These are phyloP conservation scores for Phialophora verrucosa DNA, from an alignment of 2,329 filamentous ascomycete species.

Conservation along the genomic window DNA sequence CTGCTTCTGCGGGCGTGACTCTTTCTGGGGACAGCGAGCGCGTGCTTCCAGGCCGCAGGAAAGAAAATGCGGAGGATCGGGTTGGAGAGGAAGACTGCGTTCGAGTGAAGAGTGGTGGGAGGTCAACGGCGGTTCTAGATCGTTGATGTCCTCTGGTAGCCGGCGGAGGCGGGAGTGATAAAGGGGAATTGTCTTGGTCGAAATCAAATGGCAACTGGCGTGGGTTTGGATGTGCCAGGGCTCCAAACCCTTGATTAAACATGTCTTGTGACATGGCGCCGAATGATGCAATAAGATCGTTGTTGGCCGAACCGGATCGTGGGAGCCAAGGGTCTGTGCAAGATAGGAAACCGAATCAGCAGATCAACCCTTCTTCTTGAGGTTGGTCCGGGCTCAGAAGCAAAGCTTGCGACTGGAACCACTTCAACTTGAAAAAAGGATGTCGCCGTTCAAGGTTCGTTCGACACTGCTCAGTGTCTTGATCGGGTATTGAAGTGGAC, in stretches of 20 bases:
- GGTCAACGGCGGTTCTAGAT: constrained; percentile 35
- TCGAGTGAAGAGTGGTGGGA: constrained; percentile 34
- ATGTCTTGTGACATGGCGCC: constrained; percentile 29
- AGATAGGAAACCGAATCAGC: constrained; percentile 2
- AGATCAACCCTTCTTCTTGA: background rate
- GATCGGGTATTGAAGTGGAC: background rate
- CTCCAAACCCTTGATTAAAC: constrained; percentile 21
- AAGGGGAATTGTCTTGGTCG: constrained; percentile 18
- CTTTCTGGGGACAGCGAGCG: constrained; percentile 37
- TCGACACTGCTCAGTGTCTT: background rate
- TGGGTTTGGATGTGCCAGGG: constrained; percentile 23
- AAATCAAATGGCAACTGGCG: constrained; percentile 23
- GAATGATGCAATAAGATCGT: constrained; percentile 30
- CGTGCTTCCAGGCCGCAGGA: constrained; percentile 33
- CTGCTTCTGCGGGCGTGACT: constrained; percentile 25
- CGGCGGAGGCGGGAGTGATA: constrained; percentile 35
- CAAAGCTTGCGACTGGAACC: background rate
- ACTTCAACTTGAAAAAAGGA: background rate
- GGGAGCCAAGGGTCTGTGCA: constrained; percentile 2
- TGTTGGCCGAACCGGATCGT: background rate
- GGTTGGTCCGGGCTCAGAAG: background rate
- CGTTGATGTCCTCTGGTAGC: constrained; percentile 34
- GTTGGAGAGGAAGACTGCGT: constrained; percentile 35
- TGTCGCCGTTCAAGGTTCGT: background rate
- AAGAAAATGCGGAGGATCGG: constrained; percentile 38